Percentiles rank a stretch among this genome's conserved stretches.
Evolutionary conservation across 768 basidiomycete genomes (phyloP).

Genomic region (Naematelia encephala): DNA sequence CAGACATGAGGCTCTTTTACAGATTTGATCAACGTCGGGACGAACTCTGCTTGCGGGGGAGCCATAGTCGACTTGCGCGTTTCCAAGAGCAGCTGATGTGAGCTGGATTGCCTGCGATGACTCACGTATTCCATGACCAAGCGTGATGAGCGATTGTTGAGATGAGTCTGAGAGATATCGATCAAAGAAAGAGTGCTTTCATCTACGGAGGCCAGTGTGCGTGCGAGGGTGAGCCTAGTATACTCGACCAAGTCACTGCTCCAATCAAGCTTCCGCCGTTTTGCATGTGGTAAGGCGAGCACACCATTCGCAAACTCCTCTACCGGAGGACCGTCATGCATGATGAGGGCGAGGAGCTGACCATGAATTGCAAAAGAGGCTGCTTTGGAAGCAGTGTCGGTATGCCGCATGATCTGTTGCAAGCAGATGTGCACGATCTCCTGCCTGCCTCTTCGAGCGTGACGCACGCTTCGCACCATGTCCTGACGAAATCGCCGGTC

Average conservation of each 20-base stretch:
- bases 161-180: neutral
- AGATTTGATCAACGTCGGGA: neutral
- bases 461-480: neutral
- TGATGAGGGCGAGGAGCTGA: neutral
- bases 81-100: neutral
- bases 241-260: neutral
- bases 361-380: neutral
- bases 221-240: neutral
- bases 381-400: neutral
- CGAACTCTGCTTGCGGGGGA: neutral
- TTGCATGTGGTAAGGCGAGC: neutral
- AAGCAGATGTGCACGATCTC: neutral
- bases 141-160: neutral
- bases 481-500: neutral
- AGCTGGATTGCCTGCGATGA: neutral
- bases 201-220: neutral
- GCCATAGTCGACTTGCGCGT: neutral
- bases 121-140: neutral
- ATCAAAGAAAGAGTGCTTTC: neutral
- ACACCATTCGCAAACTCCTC: neutral
- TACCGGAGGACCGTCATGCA: neutral
- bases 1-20: neutral
- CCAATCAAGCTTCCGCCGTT: neutral
- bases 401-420: neutral
- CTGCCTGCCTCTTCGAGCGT: neutral